Percentiles rank a stretch among this genome's conserved stretches.
phyloP scores from a whole-genome alignment of 345 rosid species.

The Arabis hirsuta region DNA sequence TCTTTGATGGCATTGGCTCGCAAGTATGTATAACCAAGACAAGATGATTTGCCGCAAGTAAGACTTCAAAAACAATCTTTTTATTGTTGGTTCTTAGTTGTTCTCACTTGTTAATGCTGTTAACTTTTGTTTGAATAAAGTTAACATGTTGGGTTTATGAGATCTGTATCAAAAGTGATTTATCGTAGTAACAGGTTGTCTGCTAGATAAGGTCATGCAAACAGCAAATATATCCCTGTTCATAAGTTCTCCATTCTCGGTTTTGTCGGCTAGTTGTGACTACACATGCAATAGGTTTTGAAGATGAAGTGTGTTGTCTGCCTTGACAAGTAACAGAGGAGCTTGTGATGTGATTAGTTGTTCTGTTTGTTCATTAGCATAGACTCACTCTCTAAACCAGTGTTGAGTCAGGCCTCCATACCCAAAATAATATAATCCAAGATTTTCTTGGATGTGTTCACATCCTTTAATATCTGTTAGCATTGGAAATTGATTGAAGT shows the following conservation, averaged over 20 bases:
- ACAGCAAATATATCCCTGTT: too few species aligned
- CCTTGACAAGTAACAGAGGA: background rate
- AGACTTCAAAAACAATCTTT: conserved; percentile 18
- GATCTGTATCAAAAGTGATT: too few species aligned
- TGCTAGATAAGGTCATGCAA: background rate
- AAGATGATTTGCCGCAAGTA: conserved; percentile 85
- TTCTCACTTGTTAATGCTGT: conserved; percentile 1
- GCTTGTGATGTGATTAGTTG: conserved; percentile 4
- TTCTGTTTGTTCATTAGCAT: background rate
- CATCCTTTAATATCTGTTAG: background rate
- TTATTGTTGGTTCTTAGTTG: background rate
- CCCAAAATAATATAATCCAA: background rate
- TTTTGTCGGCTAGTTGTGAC: background rate
- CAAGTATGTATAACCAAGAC: conserved; percentile 70
- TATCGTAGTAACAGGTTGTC: background rate
- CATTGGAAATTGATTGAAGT: background rate
- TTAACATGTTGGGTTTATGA: too few species aligned
- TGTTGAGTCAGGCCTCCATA: background rate
- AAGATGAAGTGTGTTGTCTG: background rate
- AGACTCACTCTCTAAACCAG: background rate
- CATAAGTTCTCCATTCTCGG: background rate
- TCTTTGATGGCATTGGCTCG: conserved; percentile 76
- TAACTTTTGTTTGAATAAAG: background rate
- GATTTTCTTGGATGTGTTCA: background rate
- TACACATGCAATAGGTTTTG: background rate